Conservation (phyloP, 208 protist species). For the Dictyostelium gargantuum region DNA sequence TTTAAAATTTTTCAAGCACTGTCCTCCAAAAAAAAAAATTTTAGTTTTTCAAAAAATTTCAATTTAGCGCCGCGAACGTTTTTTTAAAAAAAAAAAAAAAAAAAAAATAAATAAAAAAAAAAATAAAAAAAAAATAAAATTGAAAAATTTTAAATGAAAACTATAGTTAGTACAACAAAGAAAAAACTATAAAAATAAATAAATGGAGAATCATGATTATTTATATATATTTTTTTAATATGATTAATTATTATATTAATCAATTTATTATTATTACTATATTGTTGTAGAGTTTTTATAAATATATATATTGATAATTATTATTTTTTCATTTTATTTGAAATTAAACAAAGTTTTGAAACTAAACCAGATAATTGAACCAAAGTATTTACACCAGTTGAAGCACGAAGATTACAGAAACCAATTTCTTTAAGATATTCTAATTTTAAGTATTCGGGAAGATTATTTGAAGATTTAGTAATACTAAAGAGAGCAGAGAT, state of each 20-base stretch:
- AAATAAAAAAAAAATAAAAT: background rate
- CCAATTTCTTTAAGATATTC: conserved; percentile 90
- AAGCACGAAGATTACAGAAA: conserved; percentile 85
- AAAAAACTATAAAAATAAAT: background rate
- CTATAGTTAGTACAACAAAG: background rate
- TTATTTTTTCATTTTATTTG: conserved; percentile 4
- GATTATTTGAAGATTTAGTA: conserved; percentile 66
- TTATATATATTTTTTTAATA: no score
- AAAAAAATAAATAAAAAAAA: background rate
- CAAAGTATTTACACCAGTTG: conserved; percentile 85
- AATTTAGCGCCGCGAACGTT: no score
- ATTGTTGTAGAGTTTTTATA: no score
- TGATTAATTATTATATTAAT: conserved; percentile 2
- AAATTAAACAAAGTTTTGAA: conserved; percentile 76
- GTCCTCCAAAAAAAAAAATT: background rate
- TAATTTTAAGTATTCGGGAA: conserved; percentile 85
- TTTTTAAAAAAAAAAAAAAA: background rate
- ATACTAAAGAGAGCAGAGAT: conserved; percentile 96
- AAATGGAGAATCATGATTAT: no score
- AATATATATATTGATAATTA: background rate
- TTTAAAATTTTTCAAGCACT: background rate
- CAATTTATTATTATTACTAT: background rate
- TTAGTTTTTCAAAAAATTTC: background rate
- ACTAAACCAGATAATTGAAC: conserved; percentile 87
- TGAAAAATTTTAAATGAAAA: background rate